A percentile compares a stretch with the other conserved stretches of the same genome.
These are phyloP conservation scores for Kandelia obovata DNA, from an alignment of 345 rosid species.

Conservation along the genomic window DNA sequence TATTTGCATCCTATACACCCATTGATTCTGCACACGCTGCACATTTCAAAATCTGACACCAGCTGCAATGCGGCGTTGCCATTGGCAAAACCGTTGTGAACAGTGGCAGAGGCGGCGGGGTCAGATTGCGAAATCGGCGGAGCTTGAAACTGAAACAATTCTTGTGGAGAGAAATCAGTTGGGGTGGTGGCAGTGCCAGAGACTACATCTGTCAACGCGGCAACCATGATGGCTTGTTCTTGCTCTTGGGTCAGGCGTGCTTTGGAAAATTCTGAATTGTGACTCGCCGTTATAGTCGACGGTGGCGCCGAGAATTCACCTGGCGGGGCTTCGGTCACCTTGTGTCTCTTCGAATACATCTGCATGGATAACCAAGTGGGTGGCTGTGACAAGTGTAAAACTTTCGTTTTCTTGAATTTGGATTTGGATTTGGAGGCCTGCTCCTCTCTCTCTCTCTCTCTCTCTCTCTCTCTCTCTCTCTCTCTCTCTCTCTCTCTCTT, in stretches of 20 bases:
- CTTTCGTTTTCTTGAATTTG: background rate
- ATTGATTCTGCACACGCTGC: constrained; percentile 51
- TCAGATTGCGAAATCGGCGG: background rate
- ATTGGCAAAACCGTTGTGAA: background rate
- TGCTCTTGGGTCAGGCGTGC: constrained; percentile 47
- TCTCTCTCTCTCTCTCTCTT: too few species aligned
- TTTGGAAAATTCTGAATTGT: too few species aligned
- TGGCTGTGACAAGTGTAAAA: background rate
- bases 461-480: too few species aligned
- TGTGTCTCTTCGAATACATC: constrained; percentile 31
- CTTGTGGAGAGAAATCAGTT: background rate
- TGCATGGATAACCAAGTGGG: constrained; percentile 22
- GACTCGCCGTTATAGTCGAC: background rate
- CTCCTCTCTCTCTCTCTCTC: too few species aligned
- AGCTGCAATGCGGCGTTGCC: constrained; percentile 12
- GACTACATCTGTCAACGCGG: constrained; percentile 40
- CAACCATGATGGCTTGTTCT: constrained; percentile 63
- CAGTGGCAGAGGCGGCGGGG: background rate
- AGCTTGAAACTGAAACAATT: background rate
- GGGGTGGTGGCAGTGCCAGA: constrained; percentile 14
- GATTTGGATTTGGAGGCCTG: background rate
- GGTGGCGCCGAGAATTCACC: background rate
- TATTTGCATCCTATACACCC: constrained; percentile 72
- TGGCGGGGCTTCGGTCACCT: constrained; percentile 15
- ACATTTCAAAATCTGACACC: constrained; percentile 46